Conservation (phyloP, 345 rosid species). For the Salix suchowensis region DNA sequence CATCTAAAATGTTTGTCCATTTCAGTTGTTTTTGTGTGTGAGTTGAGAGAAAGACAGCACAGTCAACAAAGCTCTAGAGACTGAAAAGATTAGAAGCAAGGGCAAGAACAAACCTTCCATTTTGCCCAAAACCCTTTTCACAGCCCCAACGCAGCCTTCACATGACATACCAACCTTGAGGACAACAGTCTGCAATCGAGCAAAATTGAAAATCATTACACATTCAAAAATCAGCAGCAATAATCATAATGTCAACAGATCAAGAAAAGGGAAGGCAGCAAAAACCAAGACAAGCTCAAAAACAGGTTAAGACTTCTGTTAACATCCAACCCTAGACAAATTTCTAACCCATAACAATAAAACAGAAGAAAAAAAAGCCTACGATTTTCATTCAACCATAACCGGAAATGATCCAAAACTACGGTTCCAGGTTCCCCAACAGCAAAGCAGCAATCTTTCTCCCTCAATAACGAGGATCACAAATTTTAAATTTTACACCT, state of each 20-base stretch:
- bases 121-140: constrained; percentile 75
- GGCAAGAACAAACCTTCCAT: constrained; percentile 59
- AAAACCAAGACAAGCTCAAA: background rate
- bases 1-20: background rate
- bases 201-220: background rate
- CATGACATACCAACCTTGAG: constrained; percentile 87
- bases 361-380: background rate
- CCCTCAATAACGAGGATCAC: background rate
- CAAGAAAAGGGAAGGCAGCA: background rate
- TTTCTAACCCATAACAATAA: background rate
- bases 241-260: background rate
- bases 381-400: background rate
- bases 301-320: background rate
- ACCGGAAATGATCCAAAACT: background rate
- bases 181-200: constrained; percentile 60
- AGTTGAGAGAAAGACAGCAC: background rate
- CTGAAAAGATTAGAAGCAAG: background rate
- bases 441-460: background rate
- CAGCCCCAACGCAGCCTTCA: constrained; percentile 75
- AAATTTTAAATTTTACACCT: background rate
- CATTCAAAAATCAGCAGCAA: background rate
- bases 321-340: background rate
- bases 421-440: background rate
- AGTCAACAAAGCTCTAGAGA: background rate
- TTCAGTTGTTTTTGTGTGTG: background rate